Percentiles rank a stretch among this genome's conserved stretches.
These are phyloP conservation scores for Serendipita sp. DNA, from an alignment of 768 basidiomycete species.

Conservation along the genomic window DNA sequence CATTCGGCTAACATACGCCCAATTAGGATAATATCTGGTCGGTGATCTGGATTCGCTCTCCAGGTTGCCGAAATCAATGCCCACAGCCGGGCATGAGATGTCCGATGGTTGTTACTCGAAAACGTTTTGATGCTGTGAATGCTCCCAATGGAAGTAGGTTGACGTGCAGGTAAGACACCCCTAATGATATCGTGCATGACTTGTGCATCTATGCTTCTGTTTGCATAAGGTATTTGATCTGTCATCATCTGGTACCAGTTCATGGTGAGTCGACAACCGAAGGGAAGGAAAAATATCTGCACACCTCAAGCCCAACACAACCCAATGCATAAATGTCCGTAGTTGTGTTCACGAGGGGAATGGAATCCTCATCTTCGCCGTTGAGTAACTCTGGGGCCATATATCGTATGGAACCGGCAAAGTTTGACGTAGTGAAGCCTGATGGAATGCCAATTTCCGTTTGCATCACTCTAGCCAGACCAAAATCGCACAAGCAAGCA, in stretches of 20 bases:
- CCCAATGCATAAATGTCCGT: not conserved
- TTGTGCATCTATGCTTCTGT: not conserved
- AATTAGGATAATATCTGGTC: not conserved
- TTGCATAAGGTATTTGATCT: slow-evolving; percentile 1
- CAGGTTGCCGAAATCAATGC: not conserved
- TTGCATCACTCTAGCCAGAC: not conserved
- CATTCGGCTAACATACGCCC: not conserved
- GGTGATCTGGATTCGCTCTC: not conserved
- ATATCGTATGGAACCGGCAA: not conserved
- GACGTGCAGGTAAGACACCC: not conserved
- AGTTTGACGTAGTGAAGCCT: not conserved
- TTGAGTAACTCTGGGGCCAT: not conserved
- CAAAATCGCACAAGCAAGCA: slow-evolving; percentile 1
- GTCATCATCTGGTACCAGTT: not conserved
- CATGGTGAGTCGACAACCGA: too few species aligned
- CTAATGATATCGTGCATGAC: not conserved
- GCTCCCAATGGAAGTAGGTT: not conserved
- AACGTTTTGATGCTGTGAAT: not conserved
- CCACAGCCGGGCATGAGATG: not conserved
- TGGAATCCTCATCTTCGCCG: slow-evolving; percentile 1
- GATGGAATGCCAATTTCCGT: not conserved
- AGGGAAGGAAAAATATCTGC: not conserved
- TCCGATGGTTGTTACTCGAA: not conserved
- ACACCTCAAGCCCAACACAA: not conserved
- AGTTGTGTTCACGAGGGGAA: not conserved